Evolutionary conservation across 768 basidiomycete genomes (phyloP).

Genomic region (Agaricus subrufescens): DNA sequence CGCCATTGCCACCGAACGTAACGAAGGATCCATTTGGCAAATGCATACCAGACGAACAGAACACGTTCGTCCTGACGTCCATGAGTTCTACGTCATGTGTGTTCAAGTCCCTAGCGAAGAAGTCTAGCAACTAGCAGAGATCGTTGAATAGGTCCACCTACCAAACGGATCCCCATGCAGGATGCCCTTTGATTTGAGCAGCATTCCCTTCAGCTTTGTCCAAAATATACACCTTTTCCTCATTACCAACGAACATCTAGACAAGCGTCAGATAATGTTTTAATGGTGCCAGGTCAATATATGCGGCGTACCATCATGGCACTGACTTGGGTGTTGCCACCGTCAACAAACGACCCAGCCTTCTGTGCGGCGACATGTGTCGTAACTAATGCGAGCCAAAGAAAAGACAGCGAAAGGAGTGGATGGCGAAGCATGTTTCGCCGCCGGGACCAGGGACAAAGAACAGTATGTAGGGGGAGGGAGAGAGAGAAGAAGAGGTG

Average conservation of each 20-base stretch:
- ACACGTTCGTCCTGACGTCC: slow-evolving; percentile 70
- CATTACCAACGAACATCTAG: slow-evolving; percentile 78
- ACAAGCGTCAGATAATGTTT: neutral
- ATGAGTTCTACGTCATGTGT: slow-evolving; percentile 57
- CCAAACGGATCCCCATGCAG: slow-evolving; percentile 75
- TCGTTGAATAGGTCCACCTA: slow-evolving; percentile 18
- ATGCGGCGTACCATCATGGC: slow-evolving; percentile 44
- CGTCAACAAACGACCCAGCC: slow-evolving; percentile 41
- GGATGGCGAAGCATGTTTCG: neutral
- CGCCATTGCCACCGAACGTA: slow-evolving; percentile 76
- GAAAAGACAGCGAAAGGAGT: slow-evolving; percentile 11
- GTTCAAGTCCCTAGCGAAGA: slow-evolving; percentile 49
- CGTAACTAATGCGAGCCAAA: slow-evolving; percentile 32
- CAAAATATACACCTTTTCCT: slow-evolving; percentile 82
- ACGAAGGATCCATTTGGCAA: slow-evolving; percentile 74
- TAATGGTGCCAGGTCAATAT: neutral
- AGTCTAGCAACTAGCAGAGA: neutral
- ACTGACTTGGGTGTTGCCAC: slow-evolving; percentile 41
- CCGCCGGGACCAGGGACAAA: neutral
- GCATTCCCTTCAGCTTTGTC: slow-evolving; percentile 86
- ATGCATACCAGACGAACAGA: slow-evolving; percentile 82
- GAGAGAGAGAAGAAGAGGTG: neutral
- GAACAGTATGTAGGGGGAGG: neutral
- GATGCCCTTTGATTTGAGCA: slow-evolving; percentile 58
- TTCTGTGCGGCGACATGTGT: slow-evolving; percentile 28